Percentiles rank a stretch among this genome's conserved stretches.
Conservation (phyloP, 2,329 filamentous ascomycete species). For the Hypoxylon sp. region DNA sequence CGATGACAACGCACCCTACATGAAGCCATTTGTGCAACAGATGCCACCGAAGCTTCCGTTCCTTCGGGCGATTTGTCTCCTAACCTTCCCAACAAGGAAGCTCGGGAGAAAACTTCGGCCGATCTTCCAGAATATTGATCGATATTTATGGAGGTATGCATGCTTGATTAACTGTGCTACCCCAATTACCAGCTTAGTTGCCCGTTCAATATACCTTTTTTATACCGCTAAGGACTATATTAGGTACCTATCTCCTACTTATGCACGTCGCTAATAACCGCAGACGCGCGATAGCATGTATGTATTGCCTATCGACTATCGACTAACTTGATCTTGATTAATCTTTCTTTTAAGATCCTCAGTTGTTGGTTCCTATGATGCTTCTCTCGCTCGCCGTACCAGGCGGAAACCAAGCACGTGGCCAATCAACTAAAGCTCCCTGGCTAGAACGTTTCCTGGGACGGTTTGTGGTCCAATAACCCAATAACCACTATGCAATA, state of each 20-base stretch:
- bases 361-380: not conserved
- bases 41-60: conserved; percentile 40
- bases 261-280: conserved; percentile 12
- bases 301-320: too few relatives aligned
- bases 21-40: conserved; percentile 31
- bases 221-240: conserved; percentile 12
- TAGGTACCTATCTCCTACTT: not conserved
- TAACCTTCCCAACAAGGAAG: conserved; percentile 42
- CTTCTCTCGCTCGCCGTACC: conserved; percentile 2
- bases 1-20: conserved; percentile 42
- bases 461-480: conserved; percentile 15
- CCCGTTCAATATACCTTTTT: not conserved
- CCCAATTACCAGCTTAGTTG: conserved; percentile 12
- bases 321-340: conserved; percentile 26
- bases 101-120: conserved; percentile 46
- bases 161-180: conserved; percentile 22
- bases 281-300: conserved; percentile 15
- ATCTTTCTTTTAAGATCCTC: conserved; percentile 6
- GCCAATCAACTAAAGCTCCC: conserved; percentile 23
- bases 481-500: conserved; percentile 14
- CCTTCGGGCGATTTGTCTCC: conserved; percentile 31
- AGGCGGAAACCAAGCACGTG: conserved; percentile 28
- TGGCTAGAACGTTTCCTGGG: conserved; percentile 22
- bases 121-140: conserved; percentile 41
- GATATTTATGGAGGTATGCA: conserved; percentile 11